Conservation (phyloP, 2,329 filamentous ascomycete genomes). For the Grosmannia clavigera region DNA sequence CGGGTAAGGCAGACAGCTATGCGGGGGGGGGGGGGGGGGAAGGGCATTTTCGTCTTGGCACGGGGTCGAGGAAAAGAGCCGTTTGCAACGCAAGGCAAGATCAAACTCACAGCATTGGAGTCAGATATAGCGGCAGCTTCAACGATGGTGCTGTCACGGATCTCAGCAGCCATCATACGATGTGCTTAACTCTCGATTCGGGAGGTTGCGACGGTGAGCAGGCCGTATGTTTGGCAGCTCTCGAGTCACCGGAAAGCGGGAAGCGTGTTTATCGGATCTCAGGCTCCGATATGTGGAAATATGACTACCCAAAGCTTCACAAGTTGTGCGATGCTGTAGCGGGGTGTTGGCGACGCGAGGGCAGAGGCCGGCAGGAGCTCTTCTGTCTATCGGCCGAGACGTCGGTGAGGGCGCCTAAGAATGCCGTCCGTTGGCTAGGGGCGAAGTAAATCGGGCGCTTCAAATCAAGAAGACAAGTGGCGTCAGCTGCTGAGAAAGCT, state of each 20-base stretch:
- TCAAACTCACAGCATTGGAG: constrained; percentile 31
- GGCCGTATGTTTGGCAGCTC: constrained; percentile 6
- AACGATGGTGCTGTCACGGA: constrained; percentile 38
- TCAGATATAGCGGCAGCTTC: constrained; percentile 39
- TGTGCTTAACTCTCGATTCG: constrained; percentile 24
- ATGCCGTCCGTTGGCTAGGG: neutral
- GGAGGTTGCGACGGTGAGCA: constrained; percentile 6
- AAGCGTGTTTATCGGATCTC: constrained; percentile 9
- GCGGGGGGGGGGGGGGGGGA: neutral
- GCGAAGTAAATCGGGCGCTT: neutral
- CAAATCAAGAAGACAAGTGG: neutral
- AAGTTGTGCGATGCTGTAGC: neutral
- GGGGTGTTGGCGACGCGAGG: neutral
- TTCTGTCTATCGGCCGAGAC: neutral
- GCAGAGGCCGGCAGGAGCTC: neutral
- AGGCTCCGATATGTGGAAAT: constrained; percentile 1
- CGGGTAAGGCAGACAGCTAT: neutral
- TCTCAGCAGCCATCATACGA: constrained; percentile 56
- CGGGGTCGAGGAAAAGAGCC: neutral
- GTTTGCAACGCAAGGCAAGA: neutral
- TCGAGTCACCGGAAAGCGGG: constrained; percentile 7
- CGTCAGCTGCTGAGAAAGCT: neutral
- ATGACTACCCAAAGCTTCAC: neutral
- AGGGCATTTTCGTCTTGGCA: neutral
- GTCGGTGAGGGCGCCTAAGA: neutral